Evolutionary conservation across 106 monocot genomes (phyloP).

Genomic region (Amphibolis antarctica): DNA sequence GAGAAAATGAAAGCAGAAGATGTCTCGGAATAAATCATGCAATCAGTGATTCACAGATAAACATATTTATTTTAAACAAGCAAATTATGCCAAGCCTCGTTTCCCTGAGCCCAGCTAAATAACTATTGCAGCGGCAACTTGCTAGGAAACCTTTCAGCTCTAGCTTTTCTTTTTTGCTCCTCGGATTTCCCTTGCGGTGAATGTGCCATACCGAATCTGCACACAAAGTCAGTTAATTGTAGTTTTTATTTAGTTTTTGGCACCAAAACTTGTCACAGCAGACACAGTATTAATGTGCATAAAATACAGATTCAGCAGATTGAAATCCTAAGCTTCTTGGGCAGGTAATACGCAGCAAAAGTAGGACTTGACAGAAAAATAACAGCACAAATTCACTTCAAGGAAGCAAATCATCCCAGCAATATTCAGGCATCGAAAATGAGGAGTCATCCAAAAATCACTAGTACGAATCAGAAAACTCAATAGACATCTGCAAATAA

Average conservation of each 20-base stretch:
- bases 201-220: slow-evolving; percentile 8
- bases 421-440: not conserved
- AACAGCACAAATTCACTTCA: not conserved
- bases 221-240: not conserved
- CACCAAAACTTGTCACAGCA: too few species aligned
- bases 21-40: not conserved
- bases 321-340: too few species aligned
- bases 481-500: too few species aligned
- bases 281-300: too few species aligned
- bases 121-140: not conserved
- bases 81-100: not conserved
- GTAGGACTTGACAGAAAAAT: too few species aligned
- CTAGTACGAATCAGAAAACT: not conserved
- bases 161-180: slow-evolving; percentile 14
- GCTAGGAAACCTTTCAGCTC: slow-evolving; percentile 13
- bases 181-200: slow-evolving; percentile 3
- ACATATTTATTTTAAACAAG: not conserved
- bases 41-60: not conserved
- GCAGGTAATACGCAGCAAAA: too few species aligned
- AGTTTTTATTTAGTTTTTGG: not conserved
- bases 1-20: not conserved
- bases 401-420: not conserved
- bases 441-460: not conserved
- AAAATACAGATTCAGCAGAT: too few species aligned
- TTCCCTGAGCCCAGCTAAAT: not conserved